phyloP scores from a whole-genome alignment of 768 basidiomycete genomes.

The Aureoboletus auriporus region DNA sequence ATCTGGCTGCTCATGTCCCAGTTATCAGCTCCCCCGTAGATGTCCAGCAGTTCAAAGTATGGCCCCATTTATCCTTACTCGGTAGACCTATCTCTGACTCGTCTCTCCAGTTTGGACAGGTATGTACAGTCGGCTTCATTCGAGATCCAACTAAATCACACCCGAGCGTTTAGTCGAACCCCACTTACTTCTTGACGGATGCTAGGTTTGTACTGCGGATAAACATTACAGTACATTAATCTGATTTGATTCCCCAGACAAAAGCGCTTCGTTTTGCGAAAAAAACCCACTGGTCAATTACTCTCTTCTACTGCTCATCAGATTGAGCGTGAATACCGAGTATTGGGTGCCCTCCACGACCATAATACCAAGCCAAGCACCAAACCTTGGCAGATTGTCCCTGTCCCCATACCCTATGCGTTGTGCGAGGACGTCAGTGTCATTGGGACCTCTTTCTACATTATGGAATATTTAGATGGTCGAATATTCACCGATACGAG shows the following conservation, averaged over 20 bases:
- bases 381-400: slow-evolving; percentile 52
- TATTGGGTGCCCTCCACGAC: slow-evolving; percentile 71
- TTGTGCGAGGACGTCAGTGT: slow-evolving; percentile 76
- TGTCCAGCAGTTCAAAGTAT: slow-evolving; percentile 91
- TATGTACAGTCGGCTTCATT: slow-evolving; percentile 30
- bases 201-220: slow-evolving; percentile 44
- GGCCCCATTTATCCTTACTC: slow-evolving; percentile 15
- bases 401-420: slow-evolving; percentile 79
- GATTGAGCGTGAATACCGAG: slow-evolving; percentile 88
- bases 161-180: slow-evolving; percentile 69
- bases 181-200: slow-evolving; percentile 91
- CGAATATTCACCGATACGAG: slow-evolving; percentile 86
- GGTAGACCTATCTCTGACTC: neutral
- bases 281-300: slow-evolving; percentile 87
- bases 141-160: slow-evolving; percentile 1
- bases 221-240: neutral
- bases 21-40: slow-evolving; percentile 59
- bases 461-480: slow-evolving; percentile 95
- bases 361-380: slow-evolving; percentile 61
- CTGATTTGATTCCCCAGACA: slow-evolving; percentile 31
- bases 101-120: slow-evolving; percentile 77
- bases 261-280: slow-evolving; percentile 77
- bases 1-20: slow-evolving; percentile 55
- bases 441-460: slow-evolving; percentile 88
- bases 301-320: slow-evolving; percentile 92